Base-by-base conservation (phyloP, 192 early-diverging fungal genomes). In the Chytriomyces hyalinus region DNA sequence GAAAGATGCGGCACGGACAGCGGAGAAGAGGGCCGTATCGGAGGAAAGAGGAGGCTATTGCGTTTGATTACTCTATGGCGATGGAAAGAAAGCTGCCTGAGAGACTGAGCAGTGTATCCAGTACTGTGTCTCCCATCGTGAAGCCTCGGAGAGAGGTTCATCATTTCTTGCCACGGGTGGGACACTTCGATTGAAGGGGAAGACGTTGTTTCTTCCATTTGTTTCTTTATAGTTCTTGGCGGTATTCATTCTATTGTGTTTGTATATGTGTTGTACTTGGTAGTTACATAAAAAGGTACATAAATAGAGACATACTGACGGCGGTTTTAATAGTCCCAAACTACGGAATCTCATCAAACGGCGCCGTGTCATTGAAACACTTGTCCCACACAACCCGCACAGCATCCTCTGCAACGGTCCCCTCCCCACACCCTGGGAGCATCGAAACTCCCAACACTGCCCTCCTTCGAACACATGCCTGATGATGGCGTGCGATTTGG, bases 331-430 rank as follows among this genome's bases (percentile, higher is more conserved):
- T 36, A 36, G 36, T 36, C 36, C 36, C 36, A 36, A 36, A 36
- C 36, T 51, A 78, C 24, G 77, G 68, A 77, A 98, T 96, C 83
- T 98, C 96, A 81, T 97, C 95, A 82, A 96, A 98, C 0, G 96
- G 96, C 59, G 92, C 88, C n/a, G 95, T 98, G 79, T 98, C 97
- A 10, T 87, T 91, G 79, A 96, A 97, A 80, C 97, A 98, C 65
- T 89, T 91, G 44, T 93, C 86, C 84, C 94, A 98, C 4, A 97
- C 97, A 62, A 90, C 89, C 59, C 90, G 87, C 22, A 98, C 94
- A 0, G 93, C 95, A 45, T 89, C 91, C 81, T 96, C 95, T 0
- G 97, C 97, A 28, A 91, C 92, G 24, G 88, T 87, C 11, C 86
- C 82, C 5, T 87, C 90, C 62, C 90, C 85, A 81, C 93, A 96